phyloP scores from a whole-genome alignment of 257 asterid genomes.

The Nicotiana obtusifolia region DNA sequence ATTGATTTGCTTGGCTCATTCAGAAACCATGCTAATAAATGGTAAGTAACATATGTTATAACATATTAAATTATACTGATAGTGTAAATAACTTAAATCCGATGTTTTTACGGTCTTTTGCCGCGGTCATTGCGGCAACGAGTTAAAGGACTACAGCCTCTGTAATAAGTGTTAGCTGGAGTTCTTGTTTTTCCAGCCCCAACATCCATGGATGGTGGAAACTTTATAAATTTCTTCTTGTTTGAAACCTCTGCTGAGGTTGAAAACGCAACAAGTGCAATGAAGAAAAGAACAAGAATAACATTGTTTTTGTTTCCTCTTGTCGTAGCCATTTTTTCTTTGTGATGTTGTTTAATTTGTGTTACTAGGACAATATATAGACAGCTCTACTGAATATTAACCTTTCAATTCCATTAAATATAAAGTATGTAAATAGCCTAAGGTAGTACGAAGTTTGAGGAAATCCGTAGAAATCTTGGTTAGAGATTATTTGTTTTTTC shows the following conservation, averaged over 20 bases:
- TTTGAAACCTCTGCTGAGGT: not conserved
- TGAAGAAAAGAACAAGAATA: not conserved
- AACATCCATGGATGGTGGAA: not conserved
- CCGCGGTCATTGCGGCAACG: not conserved
- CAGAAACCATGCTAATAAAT: not conserved
- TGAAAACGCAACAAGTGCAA: not conserved
- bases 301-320: not conserved
- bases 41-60: not conserved
- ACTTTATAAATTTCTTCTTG: not conserved
- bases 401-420: not conserved
- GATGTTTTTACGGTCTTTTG: not conserved
- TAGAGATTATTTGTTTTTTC: not conserved
- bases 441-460: not conserved
- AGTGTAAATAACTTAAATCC: not conserved
- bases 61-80: not conserved
- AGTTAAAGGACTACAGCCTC: not conserved
- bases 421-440: not conserved
- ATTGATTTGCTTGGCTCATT: too few relatives aligned
- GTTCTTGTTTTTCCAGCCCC: not conserved
- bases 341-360: not conserved
- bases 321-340: not conserved
- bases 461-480: not conserved
- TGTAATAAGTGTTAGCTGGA: not conserved
- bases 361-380: not conserved
- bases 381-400: not conserved